Evolutionary conservation across 176 grass and related monocot genomes (phyloP).

Genomic region (Themeda triandra): DNA sequence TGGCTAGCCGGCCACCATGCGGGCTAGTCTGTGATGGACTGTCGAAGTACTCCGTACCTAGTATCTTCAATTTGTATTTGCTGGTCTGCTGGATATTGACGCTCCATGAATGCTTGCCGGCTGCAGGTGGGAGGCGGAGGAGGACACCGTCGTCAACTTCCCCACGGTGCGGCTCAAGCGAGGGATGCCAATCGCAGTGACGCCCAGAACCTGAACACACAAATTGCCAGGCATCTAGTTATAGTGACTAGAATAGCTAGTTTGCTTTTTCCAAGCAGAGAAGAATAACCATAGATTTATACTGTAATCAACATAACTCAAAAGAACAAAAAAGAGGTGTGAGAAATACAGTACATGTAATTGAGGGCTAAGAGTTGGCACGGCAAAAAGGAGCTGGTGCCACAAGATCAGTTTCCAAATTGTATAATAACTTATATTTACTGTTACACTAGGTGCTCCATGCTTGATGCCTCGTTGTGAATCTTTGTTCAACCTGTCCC

Average conservation of each 20-base stretch:
- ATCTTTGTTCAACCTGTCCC: background rate
- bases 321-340: too few species aligned
- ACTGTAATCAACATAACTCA: too few species aligned
- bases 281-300: too few species aligned
- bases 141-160: constrained; percentile 48
- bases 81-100: background rate
- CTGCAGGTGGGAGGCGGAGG: constrained; percentile 45
- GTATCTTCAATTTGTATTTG: background rate
- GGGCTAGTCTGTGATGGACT: background rate
- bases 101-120: background rate
- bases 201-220: background rate
- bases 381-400: background rate
- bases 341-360: background rate
- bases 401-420: background rate
- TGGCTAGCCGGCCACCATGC: background rate
- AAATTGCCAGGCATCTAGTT: background rate
- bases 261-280: background rate
- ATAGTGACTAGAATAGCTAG: background rate
- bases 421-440: background rate
- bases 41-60: too few species aligned
- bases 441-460: background rate
- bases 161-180: constrained; percentile 51
- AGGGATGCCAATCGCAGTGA: constrained; percentile 40
- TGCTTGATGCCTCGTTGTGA: too few species aligned
- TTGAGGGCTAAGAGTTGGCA: background rate